Evolutionary conservation across 1,139 yeast species (phyloP).

Genomic region (Yamadazyma trypodendri): DNA sequence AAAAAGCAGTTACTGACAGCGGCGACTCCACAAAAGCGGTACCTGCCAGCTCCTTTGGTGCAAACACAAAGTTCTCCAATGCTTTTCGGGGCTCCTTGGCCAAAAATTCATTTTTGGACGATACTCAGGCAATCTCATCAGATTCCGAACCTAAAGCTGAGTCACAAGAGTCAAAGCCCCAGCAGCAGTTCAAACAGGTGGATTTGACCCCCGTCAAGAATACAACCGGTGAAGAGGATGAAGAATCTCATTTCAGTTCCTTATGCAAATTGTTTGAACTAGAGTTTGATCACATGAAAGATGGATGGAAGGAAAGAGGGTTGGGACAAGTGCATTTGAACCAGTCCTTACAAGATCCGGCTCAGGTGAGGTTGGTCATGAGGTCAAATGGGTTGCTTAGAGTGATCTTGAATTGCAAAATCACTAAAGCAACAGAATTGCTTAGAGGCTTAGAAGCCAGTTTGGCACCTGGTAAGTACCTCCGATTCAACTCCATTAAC

Average conservation of each 20-base stretch:
- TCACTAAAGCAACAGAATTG: conserved; percentile 56
- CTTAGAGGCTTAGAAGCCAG: conserved; percentile 85
- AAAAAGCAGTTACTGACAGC: too few relatives aligned
- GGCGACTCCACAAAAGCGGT: too few relatives aligned
- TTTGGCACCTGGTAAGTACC: conserved; percentile 71
- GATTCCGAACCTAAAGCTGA: conserved; percentile 6
- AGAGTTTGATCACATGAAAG: conserved; percentile 57
- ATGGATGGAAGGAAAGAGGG: conserved; percentile 97
- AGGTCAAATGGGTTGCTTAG: conserved; percentile 84
- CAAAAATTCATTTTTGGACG: conserved; percentile 58
- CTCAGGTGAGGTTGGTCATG: conserved; percentile 68
- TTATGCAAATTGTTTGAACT: conserved; percentile 81
- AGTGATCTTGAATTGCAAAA: conserved; percentile 75
- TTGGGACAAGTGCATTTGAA: conserved; percentile 84
- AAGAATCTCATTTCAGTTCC: conserved; percentile 63
- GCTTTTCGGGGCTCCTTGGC: conserved; percentile 51
- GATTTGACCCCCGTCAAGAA: conserved; percentile 51
- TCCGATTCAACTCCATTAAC: conserved; percentile 55
- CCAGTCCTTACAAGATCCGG: conserved; percentile 37
- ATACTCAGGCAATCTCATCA: background rate
- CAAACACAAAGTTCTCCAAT: conserved; percentile 57
- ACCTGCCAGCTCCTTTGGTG: conserved; percentile 46
- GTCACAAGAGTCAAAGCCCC: conserved; percentile 12
- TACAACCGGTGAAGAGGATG: conserved; percentile 90
- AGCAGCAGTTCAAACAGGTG: conserved; percentile 48